A percentile compares a stretch with the other conserved stretches of the same genome.
Evolutionary conservation across 768 basidiomycete genomes (phyloP).

Genomic region (Lactifluus rugatus): DNA sequence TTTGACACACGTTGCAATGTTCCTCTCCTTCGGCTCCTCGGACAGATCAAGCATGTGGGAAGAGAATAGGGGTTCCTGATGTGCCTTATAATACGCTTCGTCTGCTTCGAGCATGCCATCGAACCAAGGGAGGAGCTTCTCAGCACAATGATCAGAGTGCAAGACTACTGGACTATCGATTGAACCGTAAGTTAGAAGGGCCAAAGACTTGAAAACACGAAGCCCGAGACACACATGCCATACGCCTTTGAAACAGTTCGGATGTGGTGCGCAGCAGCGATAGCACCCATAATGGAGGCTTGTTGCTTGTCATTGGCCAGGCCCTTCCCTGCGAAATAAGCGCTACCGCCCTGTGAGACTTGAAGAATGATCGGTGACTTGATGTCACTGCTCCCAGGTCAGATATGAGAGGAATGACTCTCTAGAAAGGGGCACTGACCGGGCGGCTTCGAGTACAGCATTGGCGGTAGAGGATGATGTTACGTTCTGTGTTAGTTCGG

Average conservation of each 20-base stretch:
- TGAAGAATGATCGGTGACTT: slow-evolving; percentile 98
- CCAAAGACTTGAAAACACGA: not conserved
- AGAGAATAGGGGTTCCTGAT: slow-evolving; percentile 83
- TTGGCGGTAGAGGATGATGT: slow-evolving; percentile 95
- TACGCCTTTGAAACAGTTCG: slow-evolving; percentile 81
- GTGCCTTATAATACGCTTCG: slow-evolving; percentile 82
- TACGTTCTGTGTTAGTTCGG: slow-evolving; percentile 56
- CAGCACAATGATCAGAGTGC: slow-evolving; percentile 97
- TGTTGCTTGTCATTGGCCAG: slow-evolving; percentile 91
- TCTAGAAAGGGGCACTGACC: slow-evolving; percentile 35
- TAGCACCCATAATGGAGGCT: slow-evolving; percentile 87
- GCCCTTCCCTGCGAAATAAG: slow-evolving; percentile 96
- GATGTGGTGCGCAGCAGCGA: slow-evolving; percentile 88
- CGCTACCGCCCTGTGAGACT: slow-evolving; percentile 92
- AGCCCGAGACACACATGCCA: slow-evolving; percentile 62
- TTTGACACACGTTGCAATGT: slow-evolving; percentile 86
- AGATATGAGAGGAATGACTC: not conserved
- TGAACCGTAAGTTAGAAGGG: not conserved
- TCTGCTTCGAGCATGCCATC: slow-evolving; percentile 98
- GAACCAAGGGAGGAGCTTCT: slow-evolving; percentile 98
- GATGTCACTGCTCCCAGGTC: slow-evolving; percentile 57
- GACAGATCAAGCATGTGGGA: slow-evolving; percentile 99
- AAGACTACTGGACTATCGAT: slow-evolving; percentile 77
- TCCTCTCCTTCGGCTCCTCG: slow-evolving; percentile 84
- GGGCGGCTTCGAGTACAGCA: slow-evolving; percentile 90